Percentiles rank a stretch among this genome's conserved stretches.
These are phyloP conservation scores for Nicotiana paniculata DNA, from an alignment of 257 asterid genomes.

Conservation along the genomic window DNA sequence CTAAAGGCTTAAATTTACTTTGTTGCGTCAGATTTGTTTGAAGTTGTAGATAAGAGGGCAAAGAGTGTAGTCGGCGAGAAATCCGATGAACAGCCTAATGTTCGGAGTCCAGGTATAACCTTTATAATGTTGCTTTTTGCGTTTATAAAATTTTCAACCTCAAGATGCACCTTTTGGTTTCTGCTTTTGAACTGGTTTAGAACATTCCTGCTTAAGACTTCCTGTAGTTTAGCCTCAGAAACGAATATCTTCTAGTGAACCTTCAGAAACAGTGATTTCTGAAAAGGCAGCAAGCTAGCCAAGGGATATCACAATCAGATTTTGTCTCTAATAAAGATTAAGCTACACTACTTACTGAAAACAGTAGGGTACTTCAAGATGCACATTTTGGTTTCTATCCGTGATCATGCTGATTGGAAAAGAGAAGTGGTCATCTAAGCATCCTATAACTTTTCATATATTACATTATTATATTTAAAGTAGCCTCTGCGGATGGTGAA, in stretches of 20 bases:
- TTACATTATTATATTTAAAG: neutral
- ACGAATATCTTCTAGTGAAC: slow-evolving; percentile 41
- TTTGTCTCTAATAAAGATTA: slow-evolving; percentile 35
- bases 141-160: neutral
- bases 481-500: neutral
- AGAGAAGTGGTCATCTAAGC: neutral
- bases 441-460: neutral
- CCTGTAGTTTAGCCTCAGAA: slow-evolving; percentile 30
- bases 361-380: slow-evolving; percentile 10
- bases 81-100: slow-evolving; percentile 57
- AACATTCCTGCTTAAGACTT: neutral
- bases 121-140: neutral
- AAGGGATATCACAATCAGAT: slow-evolving; percentile 41
- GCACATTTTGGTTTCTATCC: neutral
- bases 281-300: slow-evolving; percentile 32
- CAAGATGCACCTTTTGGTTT: neutral
- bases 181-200: slow-evolving; percentile 1
- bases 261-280: slow-evolving; percentile 27
- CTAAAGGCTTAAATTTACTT: slow-evolving; percentile 6
- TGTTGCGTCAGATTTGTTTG: slow-evolving; percentile 69
- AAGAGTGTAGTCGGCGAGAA: slow-evolving; percentile 87
- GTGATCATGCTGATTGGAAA: neutral
- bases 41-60: slow-evolving; percentile 92
- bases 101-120: slow-evolving; percentile 47
- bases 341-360: slow-evolving; percentile 22